These are phyloP conservation scores for Blastocystis sp. DNA, from an alignment of 352 stramenopile species.

Conservation along the genomic window DNA sequence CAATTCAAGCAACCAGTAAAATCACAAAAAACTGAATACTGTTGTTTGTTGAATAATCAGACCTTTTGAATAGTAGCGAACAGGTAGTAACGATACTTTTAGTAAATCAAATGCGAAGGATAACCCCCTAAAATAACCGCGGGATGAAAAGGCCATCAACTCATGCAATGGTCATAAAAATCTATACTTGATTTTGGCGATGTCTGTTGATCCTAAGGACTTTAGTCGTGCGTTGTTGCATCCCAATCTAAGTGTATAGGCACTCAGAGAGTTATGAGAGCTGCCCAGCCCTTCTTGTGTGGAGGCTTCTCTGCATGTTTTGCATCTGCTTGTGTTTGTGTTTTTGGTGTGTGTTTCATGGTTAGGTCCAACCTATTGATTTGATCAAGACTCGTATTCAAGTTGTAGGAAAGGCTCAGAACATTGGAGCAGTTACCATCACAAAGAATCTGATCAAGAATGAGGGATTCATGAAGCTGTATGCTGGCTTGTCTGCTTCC, in stretches of 20 bases:
- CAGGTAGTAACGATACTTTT: no score
- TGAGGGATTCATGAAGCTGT: constrained; percentile 75
- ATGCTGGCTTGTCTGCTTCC: constrained; percentile 76
- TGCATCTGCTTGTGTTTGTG: constrained; percentile 29
- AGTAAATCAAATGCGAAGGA: no score
- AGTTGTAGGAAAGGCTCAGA: constrained; percentile 71
- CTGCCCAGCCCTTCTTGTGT: constrained; percentile 29
- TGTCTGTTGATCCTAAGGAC: constrained; percentile 10
- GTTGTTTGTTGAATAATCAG: neutral
- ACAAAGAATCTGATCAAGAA: constrained; percentile 75
- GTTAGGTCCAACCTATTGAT: constrained; percentile 79
- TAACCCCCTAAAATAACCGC: neutral
- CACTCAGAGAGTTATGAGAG: constrained; percentile 35
- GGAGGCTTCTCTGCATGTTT: constrained; percentile 55
- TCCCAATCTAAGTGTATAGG: neutral
- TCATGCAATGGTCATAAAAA: neutral
- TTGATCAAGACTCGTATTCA: constrained; percentile 82
- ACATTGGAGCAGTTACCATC: constrained; percentile 73
- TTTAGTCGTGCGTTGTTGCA: neutral
- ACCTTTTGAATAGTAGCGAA: no score
- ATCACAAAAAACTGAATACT: constrained; percentile 10
- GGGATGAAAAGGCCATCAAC: neutral
- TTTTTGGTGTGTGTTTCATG: neutral
- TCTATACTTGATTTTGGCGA: neutral
- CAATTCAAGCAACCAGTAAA: constrained; percentile 42